Percentiles rank a stretch among this genome's conserved stretches.
Evolutionary conservation across 768 basidiomycete genomes (phyloP).

Genomic region (Tylopilus felleus): DNA sequence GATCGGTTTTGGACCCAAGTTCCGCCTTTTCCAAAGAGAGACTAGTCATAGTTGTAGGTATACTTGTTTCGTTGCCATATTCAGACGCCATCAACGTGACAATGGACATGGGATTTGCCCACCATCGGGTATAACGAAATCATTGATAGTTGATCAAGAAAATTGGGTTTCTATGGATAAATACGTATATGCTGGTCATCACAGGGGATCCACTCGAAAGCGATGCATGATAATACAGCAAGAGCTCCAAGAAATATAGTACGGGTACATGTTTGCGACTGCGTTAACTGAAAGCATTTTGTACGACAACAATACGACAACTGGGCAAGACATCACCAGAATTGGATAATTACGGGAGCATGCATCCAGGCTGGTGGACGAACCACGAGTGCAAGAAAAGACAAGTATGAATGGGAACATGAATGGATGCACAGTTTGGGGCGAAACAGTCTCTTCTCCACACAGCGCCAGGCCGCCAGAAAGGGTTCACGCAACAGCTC

Average conservation of each 20-base stretch:
- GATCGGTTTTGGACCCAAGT: slow-evolving; percentile 11
- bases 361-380: slow-evolving; percentile 3
- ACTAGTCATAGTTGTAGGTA: background rate
- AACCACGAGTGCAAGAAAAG: slow-evolving; percentile 24
- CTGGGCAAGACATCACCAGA: slow-evolving; percentile 16
- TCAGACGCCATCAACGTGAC: slow-evolving; percentile 6
- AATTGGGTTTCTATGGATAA: slow-evolving; percentile 20
- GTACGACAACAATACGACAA: slow-evolving; percentile 25
- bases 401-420: slow-evolving; percentile 4
- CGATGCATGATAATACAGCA: slow-evolving; percentile 28
- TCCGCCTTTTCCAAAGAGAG: slow-evolving; percentile 11
- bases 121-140: slow-evolving; percentile 15
- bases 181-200: slow-evolving; percentile 14
- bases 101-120: slow-evolving; percentile 17
- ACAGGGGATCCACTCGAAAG: slow-evolving; percentile 15
- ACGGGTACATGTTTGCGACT: slow-evolving; percentile 23
- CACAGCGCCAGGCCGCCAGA: slow-evolving; percentile 20
- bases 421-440: slow-evolving; percentile 11
- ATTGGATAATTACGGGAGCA: slow-evolving; percentile 19
- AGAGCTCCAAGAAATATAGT: slow-evolving; percentile 27
- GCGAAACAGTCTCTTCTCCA: slow-evolving; percentile 1
- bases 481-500: slow-evolving; percentile 27
- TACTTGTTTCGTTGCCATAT: slow-evolving; percentile 5
- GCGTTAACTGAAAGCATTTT: slow-evolving; percentile 15
- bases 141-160: slow-evolving; percentile 29